These are phyloP conservation scores for Colletotrichum sidae DNA, from an alignment of 2,329 filamentous ascomycete species.

Conservation along the genomic window DNA sequence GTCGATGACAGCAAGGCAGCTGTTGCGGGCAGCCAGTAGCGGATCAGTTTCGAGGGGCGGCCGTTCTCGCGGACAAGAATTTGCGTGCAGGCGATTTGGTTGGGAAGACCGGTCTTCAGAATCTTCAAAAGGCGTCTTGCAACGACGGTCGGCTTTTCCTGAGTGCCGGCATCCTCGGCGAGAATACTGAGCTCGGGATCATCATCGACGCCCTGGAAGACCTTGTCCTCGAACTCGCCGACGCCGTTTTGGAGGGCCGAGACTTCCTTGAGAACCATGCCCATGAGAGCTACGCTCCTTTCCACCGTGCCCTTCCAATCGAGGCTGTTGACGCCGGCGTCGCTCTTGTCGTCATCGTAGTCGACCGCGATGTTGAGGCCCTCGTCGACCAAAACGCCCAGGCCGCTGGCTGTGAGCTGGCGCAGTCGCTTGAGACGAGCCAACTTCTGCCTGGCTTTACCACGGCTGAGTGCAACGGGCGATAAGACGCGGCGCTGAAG, in stretches of 20 bases:
- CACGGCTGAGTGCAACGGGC: slow-evolving; percentile 79
- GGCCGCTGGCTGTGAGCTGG: slow-evolving; percentile 84
- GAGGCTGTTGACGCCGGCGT: slow-evolving; percentile 63
- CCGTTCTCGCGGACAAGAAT: slow-evolving; percentile 73
- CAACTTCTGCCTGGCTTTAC: slow-evolving; percentile 81
- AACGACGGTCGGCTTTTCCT: slow-evolving; percentile 68
- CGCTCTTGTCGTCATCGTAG: slow-evolving; percentile 61
- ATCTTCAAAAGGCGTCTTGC: slow-evolving; percentile 76
- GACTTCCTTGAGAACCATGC: slow-evolving; percentile 82
- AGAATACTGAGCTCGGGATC: slow-evolving; percentile 69
- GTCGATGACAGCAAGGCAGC: slow-evolving; percentile 83
- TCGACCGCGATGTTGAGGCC: slow-evolving; percentile 76
- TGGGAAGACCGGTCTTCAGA: slow-evolving; percentile 75
- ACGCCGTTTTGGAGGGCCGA: slow-evolving; percentile 72
- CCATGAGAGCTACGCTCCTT: slow-evolving; percentile 85
- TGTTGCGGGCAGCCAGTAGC: slow-evolving; percentile 89
- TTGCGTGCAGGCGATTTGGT: slow-evolving; percentile 70
- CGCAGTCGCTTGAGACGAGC: slow-evolving; percentile 77
- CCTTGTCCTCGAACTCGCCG: slow-evolving; percentile 73
- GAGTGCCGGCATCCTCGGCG: slow-evolving; percentile 57
- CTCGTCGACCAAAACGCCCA: slow-evolving; percentile 90
- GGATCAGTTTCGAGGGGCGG: slow-evolving; percentile 77
- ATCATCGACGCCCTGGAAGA: slow-evolving; percentile 72
- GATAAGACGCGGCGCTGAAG: slow-evolving; percentile 80
- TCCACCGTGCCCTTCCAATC: slow-evolving; percentile 80